A percentile compares a stretch with the other conserved stretches of the same genome.
Conservation (phyloP, 2,329 filamentous ascomycete genomes). For the Triangularia setosa region DNA sequence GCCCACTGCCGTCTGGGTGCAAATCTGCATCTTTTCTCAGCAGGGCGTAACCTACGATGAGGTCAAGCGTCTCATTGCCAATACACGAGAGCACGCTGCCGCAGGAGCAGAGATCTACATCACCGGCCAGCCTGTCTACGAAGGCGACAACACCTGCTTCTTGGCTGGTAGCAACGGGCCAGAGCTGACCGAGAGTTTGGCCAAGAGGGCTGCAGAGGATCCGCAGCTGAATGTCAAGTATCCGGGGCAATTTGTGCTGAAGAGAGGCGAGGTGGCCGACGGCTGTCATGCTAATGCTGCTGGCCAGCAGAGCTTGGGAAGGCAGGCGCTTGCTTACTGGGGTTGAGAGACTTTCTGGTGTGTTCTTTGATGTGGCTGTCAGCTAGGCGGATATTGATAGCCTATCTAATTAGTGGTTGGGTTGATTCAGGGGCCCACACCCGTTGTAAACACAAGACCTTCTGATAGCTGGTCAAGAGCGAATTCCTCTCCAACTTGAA, state of each 20-base stretch:
- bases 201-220: constrained; percentile 26
- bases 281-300: constrained; percentile 29
- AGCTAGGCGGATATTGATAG: not conserved
- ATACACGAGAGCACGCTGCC: constrained; percentile 28
- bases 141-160: constrained; percentile 23
- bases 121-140: constrained; percentile 32
- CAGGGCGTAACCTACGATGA: constrained; percentile 30
- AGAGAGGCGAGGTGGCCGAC: constrained; percentile 27
- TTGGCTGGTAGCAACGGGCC: constrained; percentile 25
- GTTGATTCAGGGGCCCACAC: not conserved
- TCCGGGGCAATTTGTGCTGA: constrained; percentile 26
- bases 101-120: constrained; percentile 28
- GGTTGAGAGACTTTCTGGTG: not conserved
- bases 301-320: constrained; percentile 19
- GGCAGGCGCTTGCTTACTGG: not conserved
- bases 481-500: too few species aligned
- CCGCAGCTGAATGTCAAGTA: constrained; percentile 24
- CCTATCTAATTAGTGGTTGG: not conserved
- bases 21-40: constrained; percentile 31
- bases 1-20: constrained; percentile 28
- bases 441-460: too few species aligned
- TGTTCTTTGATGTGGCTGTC: not conserved
- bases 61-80: constrained; percentile 29
- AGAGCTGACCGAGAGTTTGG: constrained; percentile 25
- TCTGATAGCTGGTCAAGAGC: too few species aligned